Base-by-base conservation (phyloP, 805 yeast genomes). In the Torulaspora microellipsoides region DNA sequence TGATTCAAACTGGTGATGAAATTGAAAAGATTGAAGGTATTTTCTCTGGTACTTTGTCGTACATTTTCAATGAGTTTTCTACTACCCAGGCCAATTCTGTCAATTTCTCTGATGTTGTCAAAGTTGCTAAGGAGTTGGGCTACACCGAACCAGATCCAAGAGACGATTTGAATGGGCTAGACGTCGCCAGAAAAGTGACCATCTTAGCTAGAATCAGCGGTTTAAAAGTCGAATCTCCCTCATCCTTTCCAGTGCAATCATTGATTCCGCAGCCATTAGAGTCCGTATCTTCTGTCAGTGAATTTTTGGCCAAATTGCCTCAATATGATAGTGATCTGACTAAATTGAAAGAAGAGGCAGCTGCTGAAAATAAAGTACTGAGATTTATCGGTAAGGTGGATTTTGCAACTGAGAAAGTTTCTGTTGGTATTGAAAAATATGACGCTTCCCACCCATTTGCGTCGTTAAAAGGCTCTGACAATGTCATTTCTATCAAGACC, bases 101-200 rank as follows among this genome's bases (percentile, higher is more conserved):
- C 47, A 85, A 84, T 63, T 93, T 90, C 66, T 88, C 97, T 20
- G 95, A 89, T 43, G 82, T 93, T 39, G 98, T 93, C 46, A 73
- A 77, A 51, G 80, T 81, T 37, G 99, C 99, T 41, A 91, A 91
- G 70, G 69, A 81, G 40, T 73, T 88, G 53, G 99, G 99, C 40
- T 93, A 88, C 77, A 91, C 97, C 33, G 99, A 93, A 70, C 99
- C 99, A 38, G 99, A 93, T 67, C 99, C 99, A 67, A 83, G 99
- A 70, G 99, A 93, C 66, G 99, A 93, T 65, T 78, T 93, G 67
- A 93, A 91, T 67, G 99, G 99, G 42, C 76, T 93, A 64, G 99
- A 93, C 63, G 96, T 93, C 48, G 99, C 99, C 34, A 84, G 99
- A 77, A 93, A 93, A 68, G 96, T 93, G 27, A 89, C 99, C 20